Conservation (phyloP, 2,329 filamentous ascomycete genomes). For the Alternaria sp. region DNA sequence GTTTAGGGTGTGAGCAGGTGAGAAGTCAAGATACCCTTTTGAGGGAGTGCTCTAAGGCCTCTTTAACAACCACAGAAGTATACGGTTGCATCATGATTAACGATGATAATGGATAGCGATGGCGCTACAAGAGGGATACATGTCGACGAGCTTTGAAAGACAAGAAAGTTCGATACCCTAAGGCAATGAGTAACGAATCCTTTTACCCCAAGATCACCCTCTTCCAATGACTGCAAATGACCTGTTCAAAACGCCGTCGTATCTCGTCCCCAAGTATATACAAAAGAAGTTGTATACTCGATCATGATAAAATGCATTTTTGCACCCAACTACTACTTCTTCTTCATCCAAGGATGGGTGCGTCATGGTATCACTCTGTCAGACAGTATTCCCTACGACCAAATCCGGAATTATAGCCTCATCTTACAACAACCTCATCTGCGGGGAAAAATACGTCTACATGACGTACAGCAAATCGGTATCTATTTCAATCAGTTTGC, state of each 20-base stretch:
- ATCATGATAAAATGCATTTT: not conserved
- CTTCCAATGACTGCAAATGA: not conserved
- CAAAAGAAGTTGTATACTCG: not conserved
- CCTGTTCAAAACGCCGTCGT: slow-evolving; percentile 1
- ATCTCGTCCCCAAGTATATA: slow-evolving; percentile 2
- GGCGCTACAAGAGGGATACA: not conserved
- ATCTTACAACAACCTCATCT: not conserved
- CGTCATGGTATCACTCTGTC: slow-evolving; percentile 4
- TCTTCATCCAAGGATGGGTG: not conserved
- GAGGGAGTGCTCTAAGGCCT: too few relatives aligned
- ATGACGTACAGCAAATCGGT: slow-evolving; percentile 32
- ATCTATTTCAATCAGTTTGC: slow-evolving; percentile 13
- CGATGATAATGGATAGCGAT: not conserved
- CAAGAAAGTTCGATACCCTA: not conserved
- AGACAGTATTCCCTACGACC: not conserved
- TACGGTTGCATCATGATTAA: slow-evolving; percentile 1
- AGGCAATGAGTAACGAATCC: not conserved
- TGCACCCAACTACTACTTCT: not conserved
- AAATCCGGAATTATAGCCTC: not conserved
- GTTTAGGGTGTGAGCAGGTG: not conserved
- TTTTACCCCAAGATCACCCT: not conserved
- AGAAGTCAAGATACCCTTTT: not conserved
- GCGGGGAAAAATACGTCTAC: not conserved
- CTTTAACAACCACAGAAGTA: not conserved
- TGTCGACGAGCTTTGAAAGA: not conserved